Base-by-base conservation (phyloP, 768 basidiomycete species). In the Pholiota microspora region DNA sequence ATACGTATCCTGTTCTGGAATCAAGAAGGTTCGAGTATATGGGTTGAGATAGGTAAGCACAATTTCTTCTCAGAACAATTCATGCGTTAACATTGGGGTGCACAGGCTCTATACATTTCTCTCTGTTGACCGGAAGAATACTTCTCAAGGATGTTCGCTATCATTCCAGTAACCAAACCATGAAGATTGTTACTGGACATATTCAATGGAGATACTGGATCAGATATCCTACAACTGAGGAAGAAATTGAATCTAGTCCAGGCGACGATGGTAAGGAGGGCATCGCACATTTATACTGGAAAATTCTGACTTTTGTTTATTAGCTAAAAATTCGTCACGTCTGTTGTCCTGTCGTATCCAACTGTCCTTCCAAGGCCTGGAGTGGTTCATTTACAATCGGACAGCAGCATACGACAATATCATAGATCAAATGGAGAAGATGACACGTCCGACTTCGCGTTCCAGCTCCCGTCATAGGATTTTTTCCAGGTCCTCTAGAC, bases 181-280 rank as follows among this genome's bases (percentile, higher is more conserved):
- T 95, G 40, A 84, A 85, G 57, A 79, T 94, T 48, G 82, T 92
- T 45, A 91, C 92, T 69, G 90, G 86, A 1, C 85, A 92, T 64
- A 69, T 98, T 45, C 88, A 88, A 60, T 98, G 95, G 94, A 80
- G 92, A 59, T 98, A 96, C 68, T 98, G 96, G 96, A 78, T 92
- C 45, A 85, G 93, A 53, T 74, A 79, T 35, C 88, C 94, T 2
- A 82, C 88, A 7, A 79, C 83, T n/a, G 88, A 87, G 59, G 82
- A 87, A 45, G 89, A 91, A 60, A 71, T 90, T 23, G 74, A 74
- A 54, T 71, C 62, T 63, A 70, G 56, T 62, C 73, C 74, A 24
- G 79, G 75, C 49, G 84, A 84, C 58, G 80, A 81, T 49, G 62
- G 87, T 88, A 65, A n/a, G n/a, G n/a, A n/a, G n/a, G 53, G 84